Evolutionary conservation across 2,329 filamentous ascomycete species (phyloP), one percentile per base, ranked within the genome.

Genomic region (Endoconidiophora laricicola): DNA sequence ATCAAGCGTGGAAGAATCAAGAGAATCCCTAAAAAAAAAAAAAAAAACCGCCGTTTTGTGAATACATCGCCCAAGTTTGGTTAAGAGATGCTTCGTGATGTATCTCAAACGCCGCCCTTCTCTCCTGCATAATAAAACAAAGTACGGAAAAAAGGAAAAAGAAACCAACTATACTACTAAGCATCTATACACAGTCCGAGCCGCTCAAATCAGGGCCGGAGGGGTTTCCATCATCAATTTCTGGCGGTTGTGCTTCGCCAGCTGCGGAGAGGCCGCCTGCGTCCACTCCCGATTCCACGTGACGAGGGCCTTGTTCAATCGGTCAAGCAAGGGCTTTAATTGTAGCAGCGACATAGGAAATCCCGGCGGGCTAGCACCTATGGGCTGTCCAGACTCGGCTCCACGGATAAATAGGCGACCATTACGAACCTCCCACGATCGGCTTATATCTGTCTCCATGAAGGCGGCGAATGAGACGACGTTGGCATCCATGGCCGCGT

Each of bases 401-500:
- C 53, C 12, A 36, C 48, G 14, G 55, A 58, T 46, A 65, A 50
- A 2, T 46, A 33, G 10, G 48, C 48, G 20, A 50, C 37, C 24
- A 48, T 54, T 24, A 57, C 54, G 3, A 44, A 53, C 41, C 59
- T 55, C 26, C 61, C 44, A 24, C 2, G 50, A 44, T 5, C 45
- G 33, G 10, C 58, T 55, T 36, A 68, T 48, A 5, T 61, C 59
- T 9, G 54, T 52, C 10, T 61, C 50, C 9, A 65, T 51, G 4
- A 58, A 58, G n/a, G 55, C 56, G n/a, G 70, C 43, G 1, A 67
- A 55, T 4, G 55, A 54, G 10, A 62, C 45, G 18, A 69, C 50
- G 14, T 64, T 60, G 6, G 56, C 55, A 48, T 67, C 52, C 46
- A 60, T 59, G 3, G 60, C 60, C 12, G 61, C 59, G 20, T 56